A percentile compares a stretch with the other conserved stretches of the same genome.
These are phyloP conservation scores for Microdochium paspali DNA, from an alignment of 2,329 filamentous ascomycete species.

Conservation along the genomic window DNA sequence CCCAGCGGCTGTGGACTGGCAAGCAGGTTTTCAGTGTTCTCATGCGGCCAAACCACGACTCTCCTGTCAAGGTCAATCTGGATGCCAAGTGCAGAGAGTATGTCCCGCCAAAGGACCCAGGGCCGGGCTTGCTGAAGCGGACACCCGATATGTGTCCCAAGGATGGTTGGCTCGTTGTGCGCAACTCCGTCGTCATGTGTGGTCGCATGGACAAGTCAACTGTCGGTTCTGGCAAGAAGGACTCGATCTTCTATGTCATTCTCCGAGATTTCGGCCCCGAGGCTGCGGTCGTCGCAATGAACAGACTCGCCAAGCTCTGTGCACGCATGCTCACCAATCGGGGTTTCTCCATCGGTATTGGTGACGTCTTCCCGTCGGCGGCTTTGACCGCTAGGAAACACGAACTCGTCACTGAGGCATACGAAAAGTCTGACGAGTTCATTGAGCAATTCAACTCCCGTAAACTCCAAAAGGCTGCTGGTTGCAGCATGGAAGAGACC, in stretches of 20 bases:
- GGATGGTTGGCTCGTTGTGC: conserved; percentile 84
- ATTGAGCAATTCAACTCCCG: conserved; percentile 74
- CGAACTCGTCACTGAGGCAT: conserved; percentile 66
- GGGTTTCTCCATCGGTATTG: conserved; percentile 93
- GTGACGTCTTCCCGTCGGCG: conserved; percentile 80
- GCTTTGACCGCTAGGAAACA: conserved; percentile 65
- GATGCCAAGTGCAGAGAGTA: conserved; percentile 88
- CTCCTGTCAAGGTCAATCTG: conserved; percentile 76
- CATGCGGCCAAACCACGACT: conserved; percentile 80
- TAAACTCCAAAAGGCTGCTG: conserved; percentile 75
- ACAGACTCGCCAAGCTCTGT: conserved; percentile 81
- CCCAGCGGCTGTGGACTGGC: conserved; percentile 84
- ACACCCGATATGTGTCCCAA: conserved; percentile 69
- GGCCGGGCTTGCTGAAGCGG: conserved; percentile 36
- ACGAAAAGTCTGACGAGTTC: conserved; percentile 71
- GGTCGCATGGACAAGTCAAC: conserved; percentile 97
- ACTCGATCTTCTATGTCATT: conserved; percentile 95
- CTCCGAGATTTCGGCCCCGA: conserved; percentile 90
- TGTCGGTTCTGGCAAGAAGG: conserved; percentile 95
- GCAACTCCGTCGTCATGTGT: conserved; percentile 96
- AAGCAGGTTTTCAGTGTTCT: conserved; percentile 93
- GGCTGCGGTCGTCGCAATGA: conserved; percentile 85
- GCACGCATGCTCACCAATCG: conserved; percentile 81
- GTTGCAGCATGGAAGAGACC: conserved; percentile 85
- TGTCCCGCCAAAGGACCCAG: conserved; percentile 32